Percentiles rank a stretch among this genome's conserved stretches.
Conservation (phyloP, 495 filamentous ascomycete species). For the Thermochaetoides thermophila region DNA sequence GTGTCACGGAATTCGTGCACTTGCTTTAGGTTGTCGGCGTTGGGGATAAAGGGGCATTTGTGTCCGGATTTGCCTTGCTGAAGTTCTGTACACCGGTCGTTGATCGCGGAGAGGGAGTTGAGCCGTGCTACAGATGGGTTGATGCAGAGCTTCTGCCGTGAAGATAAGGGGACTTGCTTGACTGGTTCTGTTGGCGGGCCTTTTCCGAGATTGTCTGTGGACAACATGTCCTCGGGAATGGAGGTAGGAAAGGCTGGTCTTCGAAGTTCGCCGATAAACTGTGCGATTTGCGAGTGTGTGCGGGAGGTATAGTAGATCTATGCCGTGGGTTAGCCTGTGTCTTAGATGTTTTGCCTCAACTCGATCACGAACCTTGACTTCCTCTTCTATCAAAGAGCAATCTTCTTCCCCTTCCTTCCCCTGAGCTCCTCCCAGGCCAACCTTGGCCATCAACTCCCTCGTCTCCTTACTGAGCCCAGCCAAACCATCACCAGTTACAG, state of each 20-base stretch:
- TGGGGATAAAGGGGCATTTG: conserved; percentile 69
- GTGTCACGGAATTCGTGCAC: conserved; percentile 80
- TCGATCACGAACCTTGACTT: background rate
- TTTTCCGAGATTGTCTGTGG: conserved; percentile 11
- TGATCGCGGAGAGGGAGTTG: conserved; percentile 66
- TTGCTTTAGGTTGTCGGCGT: conserved; percentile 52
- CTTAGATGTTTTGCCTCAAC: conserved; percentile 1
- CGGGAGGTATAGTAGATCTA: conserved; percentile 85
- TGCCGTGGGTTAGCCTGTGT: background rate
- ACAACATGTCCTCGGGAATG: conserved; percentile 17
- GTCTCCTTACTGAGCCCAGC: conserved; percentile 46
- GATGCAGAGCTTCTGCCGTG: conserved; percentile 85
- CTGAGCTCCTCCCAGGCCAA: conserved; percentile 24
- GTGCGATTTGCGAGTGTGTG: conserved; percentile 87
- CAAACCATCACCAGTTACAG: conserved; percentile 25
- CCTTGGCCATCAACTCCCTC: conserved; percentile 46
- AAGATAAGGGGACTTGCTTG: conserved; percentile 80
- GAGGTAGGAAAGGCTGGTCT: conserved; percentile 62
- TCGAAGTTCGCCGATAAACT: conserved; percentile 82
- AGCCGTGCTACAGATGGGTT: conserved; percentile 66
- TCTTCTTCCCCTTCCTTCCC: conserved; percentile 36
- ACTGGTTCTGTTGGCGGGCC: conserved; percentile 42
- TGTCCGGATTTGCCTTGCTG: conserved; percentile 61
- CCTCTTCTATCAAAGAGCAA: background rate
- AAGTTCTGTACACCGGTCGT: conserved; percentile 84